Evolutionary conservation across 2,329 filamentous ascomycete species (phyloP).

Genomic region (Magnaporthiopsis poae): DNA sequence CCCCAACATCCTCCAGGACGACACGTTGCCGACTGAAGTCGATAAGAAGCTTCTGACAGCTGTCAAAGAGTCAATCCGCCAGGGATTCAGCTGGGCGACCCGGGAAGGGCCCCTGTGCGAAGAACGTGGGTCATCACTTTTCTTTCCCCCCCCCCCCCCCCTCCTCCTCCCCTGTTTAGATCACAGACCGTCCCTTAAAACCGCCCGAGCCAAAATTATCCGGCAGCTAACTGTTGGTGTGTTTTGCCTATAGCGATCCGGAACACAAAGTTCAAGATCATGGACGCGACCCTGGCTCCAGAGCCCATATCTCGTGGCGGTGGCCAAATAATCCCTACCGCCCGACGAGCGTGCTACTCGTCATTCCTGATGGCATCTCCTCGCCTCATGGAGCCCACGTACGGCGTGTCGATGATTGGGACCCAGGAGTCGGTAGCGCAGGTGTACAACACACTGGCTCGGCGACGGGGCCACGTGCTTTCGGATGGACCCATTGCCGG

Average conservation of each 20-base stretch:
- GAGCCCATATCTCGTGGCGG: constrained; percentile 92
- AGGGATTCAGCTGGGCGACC: constrained; percentile 94
- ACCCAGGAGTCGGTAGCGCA: constrained; percentile 80
- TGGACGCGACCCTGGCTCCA: constrained; percentile 73
- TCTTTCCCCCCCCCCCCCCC: no score
- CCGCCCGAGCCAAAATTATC: constrained; percentile 3
- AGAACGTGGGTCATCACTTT: constrained; percentile 58
- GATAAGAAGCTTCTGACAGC: constrained; percentile 82
- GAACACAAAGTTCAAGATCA: constrained; percentile 95
- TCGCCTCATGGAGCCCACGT: constrained; percentile 91
- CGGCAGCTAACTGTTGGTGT: constrained; percentile 11
- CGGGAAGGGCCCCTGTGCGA: constrained; percentile 93
- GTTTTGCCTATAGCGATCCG: constrained; percentile 58
- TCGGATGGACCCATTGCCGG: constrained; percentile 90
- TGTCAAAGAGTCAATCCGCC: constrained; percentile 83
- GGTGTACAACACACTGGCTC: constrained; percentile 83
- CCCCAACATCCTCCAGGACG: constrained; percentile 92
- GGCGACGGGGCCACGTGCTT: constrained; percentile 82
- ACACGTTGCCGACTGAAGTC: constrained; percentile 86
- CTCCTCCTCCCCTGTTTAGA: constrained; percentile 4
- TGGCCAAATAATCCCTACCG: constrained; percentile 93
- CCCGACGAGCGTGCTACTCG: constrained; percentile 84
- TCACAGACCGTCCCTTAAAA: neutral
- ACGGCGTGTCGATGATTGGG: constrained; percentile 84
- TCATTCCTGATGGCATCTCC: constrained; percentile 96